Percentiles rank a stretch among this genome's conserved stretches.
Conservation (phyloP, 2,329 filamentous ascomycete genomes). For the Colletotrichum simmondsii region DNA sequence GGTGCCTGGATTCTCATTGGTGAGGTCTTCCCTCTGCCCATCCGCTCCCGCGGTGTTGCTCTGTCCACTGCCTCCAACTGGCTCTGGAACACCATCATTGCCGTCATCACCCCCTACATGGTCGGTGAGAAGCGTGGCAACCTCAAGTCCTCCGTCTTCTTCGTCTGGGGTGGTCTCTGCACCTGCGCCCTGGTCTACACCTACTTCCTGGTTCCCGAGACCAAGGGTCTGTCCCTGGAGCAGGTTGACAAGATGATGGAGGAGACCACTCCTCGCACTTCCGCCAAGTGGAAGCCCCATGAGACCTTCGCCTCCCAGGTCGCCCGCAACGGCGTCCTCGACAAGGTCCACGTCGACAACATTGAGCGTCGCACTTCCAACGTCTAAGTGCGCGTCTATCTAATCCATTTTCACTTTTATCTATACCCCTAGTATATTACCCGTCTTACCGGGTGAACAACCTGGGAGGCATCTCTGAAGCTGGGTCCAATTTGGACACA, state of each 20-base stretch:
- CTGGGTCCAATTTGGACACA: slow-evolving; percentile 4
- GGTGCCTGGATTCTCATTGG: slow-evolving; percentile 86
- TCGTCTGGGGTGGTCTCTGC: slow-evolving; percentile 79
- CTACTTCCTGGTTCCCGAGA: slow-evolving; percentile 80
- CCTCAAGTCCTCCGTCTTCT: slow-evolving; percentile 77
- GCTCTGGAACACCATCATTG: slow-evolving; percentile 84
- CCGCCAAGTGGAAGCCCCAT: slow-evolving; percentile 79
- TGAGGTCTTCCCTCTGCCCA: slow-evolving; percentile 90
- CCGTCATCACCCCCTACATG: slow-evolving; percentile 81
- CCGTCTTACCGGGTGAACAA: not conserved
- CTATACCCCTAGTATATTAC: slow-evolving; percentile 10
- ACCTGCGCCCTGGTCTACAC: slow-evolving; percentile 69
- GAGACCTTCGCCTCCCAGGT: slow-evolving; percentile 71
- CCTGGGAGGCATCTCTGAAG: slow-evolving; percentile 9
- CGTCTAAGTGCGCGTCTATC: slow-evolving; percentile 42
- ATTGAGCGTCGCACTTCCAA: slow-evolving; percentile 44
- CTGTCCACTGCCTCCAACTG: slow-evolving; percentile 91
- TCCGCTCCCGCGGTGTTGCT: slow-evolving; percentile 87
- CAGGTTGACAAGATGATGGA: slow-evolving; percentile 91
- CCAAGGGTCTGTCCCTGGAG: slow-evolving; percentile 81
- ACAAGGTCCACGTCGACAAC: slow-evolving; percentile 42
- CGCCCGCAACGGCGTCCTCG: slow-evolving; percentile 49
- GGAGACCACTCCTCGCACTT: slow-evolving; percentile 82
- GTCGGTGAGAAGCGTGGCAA: slow-evolving; percentile 70
- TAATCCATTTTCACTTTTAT: slow-evolving; percentile 38